phyloP scores from a whole-genome alignment of 352 stramenopile species.

The Phytophthora fragariae region DNA sequence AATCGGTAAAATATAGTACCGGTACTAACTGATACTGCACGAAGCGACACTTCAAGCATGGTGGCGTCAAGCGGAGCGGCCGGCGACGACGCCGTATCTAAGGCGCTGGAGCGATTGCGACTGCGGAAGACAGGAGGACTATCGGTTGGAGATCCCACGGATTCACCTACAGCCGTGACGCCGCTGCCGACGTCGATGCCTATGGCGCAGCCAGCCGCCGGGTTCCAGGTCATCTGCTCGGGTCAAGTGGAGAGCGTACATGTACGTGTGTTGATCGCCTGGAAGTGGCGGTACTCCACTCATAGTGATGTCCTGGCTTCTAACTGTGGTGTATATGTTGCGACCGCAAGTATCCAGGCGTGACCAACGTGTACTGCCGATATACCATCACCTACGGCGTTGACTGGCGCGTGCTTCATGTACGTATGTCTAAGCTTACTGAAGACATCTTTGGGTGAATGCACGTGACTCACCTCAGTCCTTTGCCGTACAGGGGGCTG shows the following conservation, averaged over 20 bases:
- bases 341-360: constrained; percentile 59
- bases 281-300: background rate
- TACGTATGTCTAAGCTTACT: constrained; percentile 21
- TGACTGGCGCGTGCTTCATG: constrained; percentile 93
- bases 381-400: constrained; percentile 93
- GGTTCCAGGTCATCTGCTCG: constrained; percentile 69
- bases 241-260: constrained; percentile 68
- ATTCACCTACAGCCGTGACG: constrained; percentile 4
- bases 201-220: constrained; percentile 33
- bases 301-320: background rate
- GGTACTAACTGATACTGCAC: background rate
- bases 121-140: constrained; percentile 8
- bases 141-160: background rate
- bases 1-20: too few relatives aligned
- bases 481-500: constrained; percentile 55
- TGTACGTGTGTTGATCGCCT: constrained; percentile 30
- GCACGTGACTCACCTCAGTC: background rate
- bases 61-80: constrained; percentile 10
- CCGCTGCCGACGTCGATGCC: constrained; percentile 14
- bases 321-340: background rate
- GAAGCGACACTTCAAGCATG: constrained; percentile 29
- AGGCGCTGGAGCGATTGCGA: constrained; percentile 32
- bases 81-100: constrained; percentile 31
- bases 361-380: constrained; percentile 93
- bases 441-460: background rate